A percentile compares a stretch with the other conserved stretches of the same genome.
These are phyloP conservation scores for Tubosaeta sp. DNA, from an alignment of 768 basidiomycete species.

Conservation along the genomic window DNA sequence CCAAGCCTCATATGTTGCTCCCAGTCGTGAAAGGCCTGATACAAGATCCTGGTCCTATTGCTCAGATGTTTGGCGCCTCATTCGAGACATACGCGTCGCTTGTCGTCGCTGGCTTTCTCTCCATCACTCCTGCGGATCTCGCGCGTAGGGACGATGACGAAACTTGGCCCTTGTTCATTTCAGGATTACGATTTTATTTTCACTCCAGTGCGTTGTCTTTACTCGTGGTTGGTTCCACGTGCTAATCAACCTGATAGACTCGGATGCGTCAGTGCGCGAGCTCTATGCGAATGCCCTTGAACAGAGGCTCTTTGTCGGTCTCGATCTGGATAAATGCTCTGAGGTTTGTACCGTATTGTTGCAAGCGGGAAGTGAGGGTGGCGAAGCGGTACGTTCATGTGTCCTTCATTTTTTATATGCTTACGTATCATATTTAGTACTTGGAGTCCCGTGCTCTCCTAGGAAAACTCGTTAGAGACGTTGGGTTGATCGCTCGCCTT, in stretches of 20 bases:
- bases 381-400: conserved; percentile 42
- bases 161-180: conserved; percentile 48
- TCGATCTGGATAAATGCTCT: conserved; percentile 51
- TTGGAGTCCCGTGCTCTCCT: conserved; percentile 47
- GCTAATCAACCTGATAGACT: conserved; percentile 31
- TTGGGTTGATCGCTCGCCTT: conserved; percentile 49
- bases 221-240: background rate
- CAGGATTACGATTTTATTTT: conserved; percentile 42
- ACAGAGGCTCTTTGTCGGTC: conserved; percentile 49
- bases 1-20: conserved; percentile 51
- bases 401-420: background rate
- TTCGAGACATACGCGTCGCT: conserved; percentile 32
- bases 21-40: conserved; percentile 49
- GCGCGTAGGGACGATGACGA: conserved; percentile 38
- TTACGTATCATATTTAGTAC: conserved; percentile 32
- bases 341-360: conserved; percentile 57
- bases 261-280: conserved; percentile 34
- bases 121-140: conserved; percentile 40
- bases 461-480: conserved; percentile 44
- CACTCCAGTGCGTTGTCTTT: conserved; percentile 38
- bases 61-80: conserved; percentile 36
- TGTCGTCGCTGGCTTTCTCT: conserved; percentile 49
- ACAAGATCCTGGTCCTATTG: conserved; percentile 18
- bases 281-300: conserved; percentile 45
- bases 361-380: conserved; percentile 43